Percentiles rank a stretch among this genome's conserved stretches.
phyloP scores from a whole-genome alignment of 768 basidiomycete genomes.

The Termitomyces sp. region DNA sequence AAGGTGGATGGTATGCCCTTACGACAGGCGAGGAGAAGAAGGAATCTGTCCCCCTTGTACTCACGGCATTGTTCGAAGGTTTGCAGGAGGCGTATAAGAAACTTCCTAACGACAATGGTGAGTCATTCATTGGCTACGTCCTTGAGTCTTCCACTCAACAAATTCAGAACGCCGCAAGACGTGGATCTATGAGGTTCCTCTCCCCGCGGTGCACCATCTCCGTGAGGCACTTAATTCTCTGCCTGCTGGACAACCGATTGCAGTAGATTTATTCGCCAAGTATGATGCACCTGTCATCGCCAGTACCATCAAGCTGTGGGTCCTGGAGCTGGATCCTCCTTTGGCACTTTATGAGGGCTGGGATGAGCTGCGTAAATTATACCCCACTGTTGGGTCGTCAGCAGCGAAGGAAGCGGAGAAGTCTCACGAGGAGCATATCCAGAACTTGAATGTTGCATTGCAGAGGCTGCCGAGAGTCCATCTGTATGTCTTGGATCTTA shows the following conservation, averaged over 20 bases:
- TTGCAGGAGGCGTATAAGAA: constrained; percentile 60
- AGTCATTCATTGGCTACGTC: constrained; percentile 15
- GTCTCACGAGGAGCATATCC: constrained; percentile 56
- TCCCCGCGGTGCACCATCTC: constrained; percentile 78
- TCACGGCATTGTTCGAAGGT: constrained; percentile 61
- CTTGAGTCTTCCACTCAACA: not conserved
- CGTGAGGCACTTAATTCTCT: constrained; percentile 79
- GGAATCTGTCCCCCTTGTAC: constrained; percentile 68
- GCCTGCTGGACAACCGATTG: constrained; percentile 53
- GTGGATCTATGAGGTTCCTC: constrained; percentile 95
- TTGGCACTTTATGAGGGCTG: constrained; percentile 84
- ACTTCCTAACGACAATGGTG: constrained; percentile 62
- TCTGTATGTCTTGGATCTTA: constrained; percentile 71
- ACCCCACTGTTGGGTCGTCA: constrained; percentile 65
- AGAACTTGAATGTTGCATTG: constrained; percentile 59
- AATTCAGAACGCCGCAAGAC: constrained; percentile 75
- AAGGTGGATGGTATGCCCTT: constrained; percentile 67
- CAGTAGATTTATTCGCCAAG: constrained; percentile 47
- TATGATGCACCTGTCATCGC: constrained; percentile 89
- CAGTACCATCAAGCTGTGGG: constrained; percentile 81
- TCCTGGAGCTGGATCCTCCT: constrained; percentile 89
- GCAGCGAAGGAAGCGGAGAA: constrained; percentile 48
- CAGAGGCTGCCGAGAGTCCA: constrained; percentile 75
- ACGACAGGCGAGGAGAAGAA: constrained; percentile 55
- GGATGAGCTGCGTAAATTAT: constrained; percentile 88